Conservation (phyloP, 148 eudicot genomes). For the Vaccinium macrocarpon region DNA sequence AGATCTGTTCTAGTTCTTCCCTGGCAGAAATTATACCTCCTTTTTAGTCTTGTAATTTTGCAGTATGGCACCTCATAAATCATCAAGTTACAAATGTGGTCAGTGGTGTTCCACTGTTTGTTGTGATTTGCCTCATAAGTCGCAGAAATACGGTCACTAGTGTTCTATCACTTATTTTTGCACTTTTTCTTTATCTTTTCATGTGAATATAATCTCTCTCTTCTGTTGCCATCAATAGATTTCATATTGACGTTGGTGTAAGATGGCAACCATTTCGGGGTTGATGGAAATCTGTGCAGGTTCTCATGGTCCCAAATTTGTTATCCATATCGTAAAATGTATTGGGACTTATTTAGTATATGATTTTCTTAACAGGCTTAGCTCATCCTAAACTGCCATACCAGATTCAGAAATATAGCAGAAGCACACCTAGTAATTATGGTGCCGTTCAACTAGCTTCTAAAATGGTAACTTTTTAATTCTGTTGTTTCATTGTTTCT, state of each 20-base stretch:
- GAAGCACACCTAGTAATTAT: conserved; percentile 13
- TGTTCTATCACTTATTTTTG: neutral
- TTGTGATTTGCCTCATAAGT: neutral
- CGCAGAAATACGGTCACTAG: neutral
- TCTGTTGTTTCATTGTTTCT: neutral
- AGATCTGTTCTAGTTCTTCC: neutral
- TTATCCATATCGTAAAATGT: neutral
- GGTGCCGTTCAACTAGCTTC: conserved; percentile 1
- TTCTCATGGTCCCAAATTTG: neutral
- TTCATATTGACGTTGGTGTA: neutral
- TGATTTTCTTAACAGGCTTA: conserved; percentile 21
- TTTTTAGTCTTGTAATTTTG: neutral
- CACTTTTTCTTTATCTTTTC: neutral
- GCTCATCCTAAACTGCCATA: conserved; percentile 24
- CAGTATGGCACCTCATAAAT: neutral
- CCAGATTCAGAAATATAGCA: conserved; percentile 12
- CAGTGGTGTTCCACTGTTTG: neutral
- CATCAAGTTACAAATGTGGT: neutral
- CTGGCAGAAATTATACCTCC: neutral
- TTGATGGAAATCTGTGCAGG: conserved; percentile 28
- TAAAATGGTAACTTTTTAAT: conserved; percentile 23
- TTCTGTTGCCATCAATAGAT: neutral
- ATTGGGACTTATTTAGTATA: neutral
- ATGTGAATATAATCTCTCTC: neutral
- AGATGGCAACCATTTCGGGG: conserved; percentile 31